A percentile compares a stretch with the other conserved stretches of the same genome.
Evolutionary conservation across 768 basidiomycete genomes (phyloP).

Genomic region (Boletus subparvulus): DNA sequence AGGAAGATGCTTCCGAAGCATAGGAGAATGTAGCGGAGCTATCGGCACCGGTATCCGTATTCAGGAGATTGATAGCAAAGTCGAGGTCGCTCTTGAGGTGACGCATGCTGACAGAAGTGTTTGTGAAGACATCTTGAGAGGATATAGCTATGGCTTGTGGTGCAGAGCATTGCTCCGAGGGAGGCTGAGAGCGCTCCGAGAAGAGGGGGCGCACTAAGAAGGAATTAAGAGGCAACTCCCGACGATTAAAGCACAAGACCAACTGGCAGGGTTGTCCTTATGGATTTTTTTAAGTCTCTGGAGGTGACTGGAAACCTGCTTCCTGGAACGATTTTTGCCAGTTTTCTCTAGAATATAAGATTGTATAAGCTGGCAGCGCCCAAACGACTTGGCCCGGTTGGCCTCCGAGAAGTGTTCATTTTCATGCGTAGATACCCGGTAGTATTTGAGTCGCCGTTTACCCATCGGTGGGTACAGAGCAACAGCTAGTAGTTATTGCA

Average conservation of each 20-base stretch:
- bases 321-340: conserved; percentile 38
- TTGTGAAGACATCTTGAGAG: conserved; percentile 11
- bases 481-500: conserved; percentile 24
- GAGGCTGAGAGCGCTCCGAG: conserved; percentile 20
- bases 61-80: conserved; percentile 4
- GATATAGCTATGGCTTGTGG: neutral
- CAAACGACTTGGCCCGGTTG: conserved; percentile 31
- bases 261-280: conserved; percentile 33
- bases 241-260: conserved; percentile 12
- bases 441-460: conserved; percentile 37
- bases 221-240: neutral
- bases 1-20: conserved; percentile 6
- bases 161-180: conserved; percentile 10
- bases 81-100: conserved; percentile 17
- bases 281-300: conserved; percentile 38
- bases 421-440: conserved; percentile 20
- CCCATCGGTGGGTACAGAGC: conserved; percentile 36
- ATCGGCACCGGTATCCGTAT: neutral
- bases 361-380: conserved; percentile 41
- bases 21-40: conserved; percentile 3
- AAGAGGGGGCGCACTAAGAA: conserved; percentile 27
- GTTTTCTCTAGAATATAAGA: conserved; percentile 39
- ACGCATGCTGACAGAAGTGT: conserved; percentile 6
- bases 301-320: conserved; percentile 42
- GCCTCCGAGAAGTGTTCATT: conserved; percentile 8